A percentile compares a stretch with the other conserved stretches of the same genome.
Evolutionary conservation across 208 protist species (phyloP).

Genomic region (Phytomonas sp.): DNA sequence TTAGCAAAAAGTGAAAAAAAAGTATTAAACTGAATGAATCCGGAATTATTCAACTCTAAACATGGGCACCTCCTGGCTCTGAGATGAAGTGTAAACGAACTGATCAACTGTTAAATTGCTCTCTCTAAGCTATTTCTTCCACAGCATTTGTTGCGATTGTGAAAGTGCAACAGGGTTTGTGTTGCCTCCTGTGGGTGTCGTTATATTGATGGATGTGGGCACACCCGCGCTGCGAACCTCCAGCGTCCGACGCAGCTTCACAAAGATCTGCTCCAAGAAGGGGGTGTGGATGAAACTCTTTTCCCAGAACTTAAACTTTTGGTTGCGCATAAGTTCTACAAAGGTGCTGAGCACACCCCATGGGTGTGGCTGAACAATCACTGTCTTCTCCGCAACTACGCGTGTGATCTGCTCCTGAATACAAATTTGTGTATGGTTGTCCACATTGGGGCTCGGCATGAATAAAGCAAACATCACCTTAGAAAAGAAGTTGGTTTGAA

Average conservation of each 20-base stretch:
- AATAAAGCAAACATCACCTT: slow-evolving; percentile 97
- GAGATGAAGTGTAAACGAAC: background rate
- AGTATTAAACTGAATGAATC: slow-evolving; percentile 10
- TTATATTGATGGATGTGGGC: slow-evolving; percentile 17
- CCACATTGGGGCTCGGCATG: slow-evolving; percentile 51
- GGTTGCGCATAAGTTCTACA: slow-evolving; percentile 98
- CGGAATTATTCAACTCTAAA: background rate
- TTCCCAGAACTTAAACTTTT: slow-evolving; percentile 92
- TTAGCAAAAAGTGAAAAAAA: slow-evolving; percentile 8
- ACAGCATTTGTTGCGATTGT: background rate
- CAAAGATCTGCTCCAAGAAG: slow-evolving; percentile 90
- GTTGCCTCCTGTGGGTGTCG: background rate
- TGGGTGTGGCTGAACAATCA: slow-evolving; percentile 97
- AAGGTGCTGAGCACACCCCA: slow-evolving; percentile 99
- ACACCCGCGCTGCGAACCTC: slow-evolving; percentile 20
- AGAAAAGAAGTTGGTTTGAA: slow-evolving; percentile 99
- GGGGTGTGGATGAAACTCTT: slow-evolving; percentile 87
- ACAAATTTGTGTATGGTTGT: slow-evolving; percentile 53
- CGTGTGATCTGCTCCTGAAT: slow-evolving; percentile 97
- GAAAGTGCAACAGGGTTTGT: background rate
- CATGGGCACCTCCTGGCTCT: background rate
- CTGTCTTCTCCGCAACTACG: slow-evolving; percentile 95
- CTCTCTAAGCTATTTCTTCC: background rate
- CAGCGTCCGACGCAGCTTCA: slow-evolving; percentile 80
- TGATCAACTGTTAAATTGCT: background rate